Base-by-base conservation (phyloP, 768 basidiomycete genomes). In the Kondoa subrosea region DNA sequence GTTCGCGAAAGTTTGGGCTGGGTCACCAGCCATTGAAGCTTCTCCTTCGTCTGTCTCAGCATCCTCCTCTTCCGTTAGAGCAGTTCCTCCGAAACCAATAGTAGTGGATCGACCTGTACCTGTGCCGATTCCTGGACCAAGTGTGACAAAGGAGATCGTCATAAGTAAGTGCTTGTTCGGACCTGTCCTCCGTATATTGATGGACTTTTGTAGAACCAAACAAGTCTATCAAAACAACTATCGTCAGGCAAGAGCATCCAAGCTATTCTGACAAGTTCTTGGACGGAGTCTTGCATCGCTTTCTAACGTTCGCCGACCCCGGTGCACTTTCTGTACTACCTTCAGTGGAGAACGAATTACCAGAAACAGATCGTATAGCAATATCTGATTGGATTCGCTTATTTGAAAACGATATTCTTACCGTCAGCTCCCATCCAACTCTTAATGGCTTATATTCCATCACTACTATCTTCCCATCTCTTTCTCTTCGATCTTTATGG, bases 391-490 rank as follows among this genome's bases (percentile, higher is more conserved):
- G 73, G 73, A 66, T 40, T 2, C 34, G n/a, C 12, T 60, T 71
- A 2, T 68, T 63, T 33, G 14, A 57, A 4, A 65, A 66, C 14
- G 68, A 57, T 8, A 56, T 64, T 57, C 40, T 71, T 64, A 57
- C 31, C 3, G 73, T 74, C 0, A 30, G 65, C 1, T 64, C 68
- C 34, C 73, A 74, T 59, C 73, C 73, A 26, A 64, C 67, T n/a
- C 50, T 66, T 32, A 66, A 64, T 29, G 40, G 64, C 1, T 65
- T 74, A 14, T 74, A 71, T 34, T 68, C 68, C 2, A 71, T 74
- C 30, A 65, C 59, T 25, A 66, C 68, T 0, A 60, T 56, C 1
- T 74, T 68, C 60, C 67, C 70, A 0, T 69, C 70, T 29, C 65
- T 74, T 2, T 68, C 72, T 15, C 14, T 74, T 17, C 29, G 66